Base-by-base conservation (phyloP, 345 rosid species). In the Cardamine resedifolia region DNA sequence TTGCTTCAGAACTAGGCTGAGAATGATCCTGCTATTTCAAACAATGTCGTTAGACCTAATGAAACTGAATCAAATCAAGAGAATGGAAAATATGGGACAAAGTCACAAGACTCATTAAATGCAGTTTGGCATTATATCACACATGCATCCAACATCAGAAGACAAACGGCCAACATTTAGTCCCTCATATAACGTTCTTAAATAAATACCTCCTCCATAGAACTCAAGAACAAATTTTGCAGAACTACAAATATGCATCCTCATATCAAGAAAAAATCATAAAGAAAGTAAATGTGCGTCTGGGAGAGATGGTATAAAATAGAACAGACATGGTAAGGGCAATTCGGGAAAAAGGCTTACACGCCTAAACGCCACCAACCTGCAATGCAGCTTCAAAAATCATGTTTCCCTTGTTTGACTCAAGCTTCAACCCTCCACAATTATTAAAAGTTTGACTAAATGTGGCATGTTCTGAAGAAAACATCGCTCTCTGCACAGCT, bases 1-100 rank as follows among this genome's bases (percentile, higher is more conserved):
- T 77, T 68, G 85, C 85, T 86, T 92, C 98, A 19, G 87, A 81
- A 51, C 59, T 80, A 64, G 88, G 90, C 83, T 89, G 90, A 55
- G 89, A 82, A 71, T 88, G 85, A 80, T 83, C 94, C 98, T 92
- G 85, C 34, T 24, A 78, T 21, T 49, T 64, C 72, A 74, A 21
- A 69, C 49, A 73, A 28, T 41, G 19, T 21, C 39, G 64, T 53
- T 45, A 81, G 70, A 15, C 52, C 55, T 30, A 71, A 45, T 26
- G 26, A 58, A 19, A 26, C 43, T 55, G 43, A 38, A 28, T 18
- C 39, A 55, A 55, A 38, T 18, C n/a, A 52, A 20, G 20, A 19
- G 15, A 12, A 23, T 23, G 36, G 50, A 15, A 10, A 12, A 34
- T 4, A 66, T 12, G 34, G 10, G 10, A 45, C 3, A 45, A 24